Evolutionary conservation across 345 rosid genomes (phyloP), one percentile per base, ranked within the genome.

Genomic region (Raphanus sativus): DNA sequence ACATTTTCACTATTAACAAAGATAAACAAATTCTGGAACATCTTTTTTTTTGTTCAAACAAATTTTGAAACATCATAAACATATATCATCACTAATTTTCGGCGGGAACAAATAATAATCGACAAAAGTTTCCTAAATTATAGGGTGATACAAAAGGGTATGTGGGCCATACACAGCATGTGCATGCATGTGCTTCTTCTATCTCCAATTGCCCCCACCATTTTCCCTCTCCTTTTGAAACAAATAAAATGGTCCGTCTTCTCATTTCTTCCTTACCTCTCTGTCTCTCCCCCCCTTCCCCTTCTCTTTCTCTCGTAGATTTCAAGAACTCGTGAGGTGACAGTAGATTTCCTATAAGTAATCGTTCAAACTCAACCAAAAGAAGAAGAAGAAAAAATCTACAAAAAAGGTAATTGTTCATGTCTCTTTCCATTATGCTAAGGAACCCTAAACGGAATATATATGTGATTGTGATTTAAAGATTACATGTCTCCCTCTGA

Each of bases 151-250:
- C 38, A 73, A 70, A 71, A 62, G 67, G 15, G 69, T n/a, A 67
- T 25, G 62, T 73, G 81, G 81, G 81, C 38, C 81, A 78, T 61
- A 67, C 17, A 36, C 28, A 78, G 77, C 81, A 78, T 78, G 81
- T 78, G 81, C 77, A 72, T 78, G 81, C 81, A 78, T 78, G 81
- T 78, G 81, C 81, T 78, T 71, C 67, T 70, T 34, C 67, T 65
- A 81, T 59, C 55, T 77, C 73, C 30, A 30, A 30, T 58, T 56
- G 78, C 65, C 79, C 72, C 75, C 80, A 77, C 79, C 80, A 66
- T 73, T 81, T 74, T 62, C 74, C 81, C 75, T 68, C 65, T 65
- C 70, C 70, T 62, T 75, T 79, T 52, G 65, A 65, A 25, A 64
- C 75, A 69, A 78, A 69, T 71, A 75, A 45, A 75, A 72, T 72